These are phyloP conservation scores for Candida bentonensis DNA, from an alignment of 805 yeast species.

Conservation along the genomic window DNA sequence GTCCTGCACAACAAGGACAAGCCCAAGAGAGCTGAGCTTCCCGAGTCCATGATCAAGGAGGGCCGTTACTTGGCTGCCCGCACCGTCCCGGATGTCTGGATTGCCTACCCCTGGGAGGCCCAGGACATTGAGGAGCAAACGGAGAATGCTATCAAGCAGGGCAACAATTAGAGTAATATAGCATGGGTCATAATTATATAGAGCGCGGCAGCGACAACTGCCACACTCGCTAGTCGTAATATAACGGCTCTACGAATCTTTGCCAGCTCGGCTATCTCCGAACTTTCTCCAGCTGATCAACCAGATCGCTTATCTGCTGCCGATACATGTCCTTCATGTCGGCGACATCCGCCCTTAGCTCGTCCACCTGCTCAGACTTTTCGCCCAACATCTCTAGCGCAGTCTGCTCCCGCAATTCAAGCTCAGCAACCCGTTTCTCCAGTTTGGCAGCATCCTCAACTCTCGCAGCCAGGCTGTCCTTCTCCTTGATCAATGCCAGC, in stretches of 20 bases:
- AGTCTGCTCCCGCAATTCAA: conserved; percentile 35
- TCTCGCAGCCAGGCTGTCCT: conserved; percentile 23
- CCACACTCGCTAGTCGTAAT: too few species aligned
- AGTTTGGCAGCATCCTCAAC: conserved; percentile 23
- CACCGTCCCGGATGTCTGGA: conserved; percentile 68
- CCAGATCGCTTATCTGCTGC: conserved; percentile 78
- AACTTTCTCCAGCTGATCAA: conserved; percentile 38
- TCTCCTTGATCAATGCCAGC: conserved; percentile 39
- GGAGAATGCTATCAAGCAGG: conserved; percentile 47
- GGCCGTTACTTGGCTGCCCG: conserved; percentile 62
- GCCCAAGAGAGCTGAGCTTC: conserved; percentile 64
- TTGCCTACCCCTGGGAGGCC: conserved; percentile 88
- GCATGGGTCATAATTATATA: too few species aligned
- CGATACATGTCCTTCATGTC: conserved; percentile 78
- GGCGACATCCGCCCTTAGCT: conserved; percentile 71
- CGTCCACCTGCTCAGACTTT: conserved; percentile 73
- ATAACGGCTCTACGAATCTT: too few species aligned
- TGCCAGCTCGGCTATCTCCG: too few species aligned
- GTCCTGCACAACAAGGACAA: conserved; percentile 77
- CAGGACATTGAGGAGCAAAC: conserved; percentile 69
- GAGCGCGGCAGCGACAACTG: too few species aligned
- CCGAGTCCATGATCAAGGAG: conserved; percentile 43
- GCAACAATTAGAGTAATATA: conserved; percentile 32
- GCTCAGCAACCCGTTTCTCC: conserved; percentile 20
- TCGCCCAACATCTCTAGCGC: conserved; percentile 65